These are phyloP conservation scores for Betula pendula DNA, from an alignment of 306 rosid genomes.

Conservation along the genomic window DNA sequence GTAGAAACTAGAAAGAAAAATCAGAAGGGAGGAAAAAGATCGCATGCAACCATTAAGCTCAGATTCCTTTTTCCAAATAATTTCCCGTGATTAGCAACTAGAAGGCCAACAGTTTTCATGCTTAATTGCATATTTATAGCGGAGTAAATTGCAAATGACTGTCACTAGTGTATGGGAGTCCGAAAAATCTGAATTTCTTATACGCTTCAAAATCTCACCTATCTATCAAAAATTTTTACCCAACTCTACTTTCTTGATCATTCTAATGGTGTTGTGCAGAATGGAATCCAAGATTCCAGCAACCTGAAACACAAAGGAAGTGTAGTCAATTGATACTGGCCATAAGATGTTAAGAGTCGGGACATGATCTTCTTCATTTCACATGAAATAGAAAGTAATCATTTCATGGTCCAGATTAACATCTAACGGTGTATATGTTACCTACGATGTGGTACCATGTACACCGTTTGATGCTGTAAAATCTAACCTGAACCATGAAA, in stretches of 20 bases:
- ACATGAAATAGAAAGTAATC: no score
- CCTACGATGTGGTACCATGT: no score
- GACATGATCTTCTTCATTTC: no score
- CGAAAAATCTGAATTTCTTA: conserved; percentile 35
- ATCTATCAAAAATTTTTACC: conserved; percentile 81
- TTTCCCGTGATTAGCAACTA: conserved; percentile 26
- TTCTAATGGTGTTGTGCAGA: conserved; percentile 73
- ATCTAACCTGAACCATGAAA: no score
- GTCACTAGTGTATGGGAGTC: conserved; percentile 20
- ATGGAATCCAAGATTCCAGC: conserved; percentile 94
- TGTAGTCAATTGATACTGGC: conserved; percentile 20
- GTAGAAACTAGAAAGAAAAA: background rate
- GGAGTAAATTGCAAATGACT: conserved; percentile 17
- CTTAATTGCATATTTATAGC: conserved; percentile 19
- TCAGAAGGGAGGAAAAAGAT: background rate
- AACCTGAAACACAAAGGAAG: conserved; percentile 61
- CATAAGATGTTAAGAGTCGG: background rate
- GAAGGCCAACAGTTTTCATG: conserved; percentile 21
- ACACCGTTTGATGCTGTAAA: no score
- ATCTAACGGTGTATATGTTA: no score
- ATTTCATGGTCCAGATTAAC: no score
- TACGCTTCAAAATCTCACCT: conserved; percentile 26
- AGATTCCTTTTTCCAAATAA: conserved; percentile 11
- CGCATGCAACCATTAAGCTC: conserved; percentile 12
- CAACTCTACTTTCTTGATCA: conserved; percentile 79